These are phyloP conservation scores for Penicillium fuscoglaucum DNA, from an alignment of 2,329 filamentous ascomycete species.

Conservation along the genomic window DNA sequence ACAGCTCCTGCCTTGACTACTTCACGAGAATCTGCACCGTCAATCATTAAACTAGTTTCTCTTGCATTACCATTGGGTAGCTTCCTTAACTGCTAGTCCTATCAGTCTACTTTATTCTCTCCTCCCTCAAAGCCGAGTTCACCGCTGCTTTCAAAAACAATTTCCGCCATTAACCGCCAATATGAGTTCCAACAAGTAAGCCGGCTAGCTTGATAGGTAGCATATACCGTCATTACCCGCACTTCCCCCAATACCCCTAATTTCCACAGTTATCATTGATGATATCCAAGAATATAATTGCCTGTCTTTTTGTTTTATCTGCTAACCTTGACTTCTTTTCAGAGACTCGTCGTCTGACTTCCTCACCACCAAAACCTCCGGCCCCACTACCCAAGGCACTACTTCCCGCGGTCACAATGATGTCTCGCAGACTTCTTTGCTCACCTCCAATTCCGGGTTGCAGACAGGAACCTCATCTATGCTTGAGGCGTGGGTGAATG, in stretches of 20 bases:
- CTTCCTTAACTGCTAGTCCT: neutral
- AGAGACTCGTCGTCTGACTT: neutral
- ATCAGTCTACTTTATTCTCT: neutral
- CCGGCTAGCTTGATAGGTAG: neutral
- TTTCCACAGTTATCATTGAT: neutral
- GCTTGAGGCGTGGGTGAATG: neutral
- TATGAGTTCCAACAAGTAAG: slow-evolving; percentile 4
- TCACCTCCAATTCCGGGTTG: neutral
- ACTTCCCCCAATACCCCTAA: too few relatives aligned
- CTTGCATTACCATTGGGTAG: neutral
- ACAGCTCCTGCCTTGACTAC: neutral
- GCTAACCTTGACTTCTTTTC: neutral
- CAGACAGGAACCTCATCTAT: neutral
- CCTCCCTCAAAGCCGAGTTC: neutral
- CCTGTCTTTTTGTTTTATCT: neutral
- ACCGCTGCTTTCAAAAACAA: neutral
- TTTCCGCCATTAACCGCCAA: neutral
- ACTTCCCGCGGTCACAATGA: neutral
- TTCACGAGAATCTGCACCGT: neutral
- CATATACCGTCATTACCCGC: neutral
- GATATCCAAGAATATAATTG: neutral
- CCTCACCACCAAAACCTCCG: neutral
- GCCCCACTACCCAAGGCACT: neutral
- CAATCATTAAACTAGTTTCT: neutral
- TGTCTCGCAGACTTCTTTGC: neutral